Evolutionary conservation across 164 flowering plant genomes (phyloP).

Genomic region (Taxillus chinensis): DNA sequence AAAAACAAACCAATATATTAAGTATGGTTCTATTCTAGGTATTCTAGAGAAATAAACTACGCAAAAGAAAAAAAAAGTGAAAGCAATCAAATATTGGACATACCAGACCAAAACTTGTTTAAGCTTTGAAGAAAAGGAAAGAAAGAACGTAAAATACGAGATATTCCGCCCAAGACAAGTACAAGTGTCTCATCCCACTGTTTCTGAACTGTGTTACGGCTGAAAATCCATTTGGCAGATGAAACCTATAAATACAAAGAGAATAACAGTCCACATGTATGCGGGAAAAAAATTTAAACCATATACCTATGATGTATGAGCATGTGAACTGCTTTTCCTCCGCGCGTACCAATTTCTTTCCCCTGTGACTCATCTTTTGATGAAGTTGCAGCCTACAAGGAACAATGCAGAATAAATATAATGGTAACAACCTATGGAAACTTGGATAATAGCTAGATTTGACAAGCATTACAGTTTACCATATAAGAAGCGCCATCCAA

Average conservation of each 20-base stretch:
- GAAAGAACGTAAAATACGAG: conserved; percentile 85
- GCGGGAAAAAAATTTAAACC: not conserved
- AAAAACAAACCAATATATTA: not conserved
- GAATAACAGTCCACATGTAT: not conserved
- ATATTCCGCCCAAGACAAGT: conserved; percentile 80
- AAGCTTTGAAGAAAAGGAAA: conserved; percentile 65
- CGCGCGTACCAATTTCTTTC: conserved; percentile 92
- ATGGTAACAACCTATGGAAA: not conserved
- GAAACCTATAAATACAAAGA: conserved; percentile 3
- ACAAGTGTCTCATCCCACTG: conserved; percentile 99
- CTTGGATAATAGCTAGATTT: not conserved
- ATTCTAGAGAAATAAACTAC: too few species aligned
- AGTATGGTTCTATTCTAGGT: too few species aligned
- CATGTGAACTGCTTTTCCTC: conserved; percentile 99
- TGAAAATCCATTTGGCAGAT: conserved; percentile 23
- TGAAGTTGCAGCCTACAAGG: conserved; percentile 73
- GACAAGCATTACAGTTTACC: conserved; percentile 37
- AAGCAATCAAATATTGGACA: conserved; percentile 9
- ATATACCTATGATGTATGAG: conserved; percentile 95
- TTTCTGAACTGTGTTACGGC: conserved; percentile 97
- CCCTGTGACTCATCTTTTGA: conserved; percentile 99
- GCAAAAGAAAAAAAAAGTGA: not conserved
- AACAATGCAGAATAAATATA: not conserved
- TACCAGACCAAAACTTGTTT: conserved; percentile 76
- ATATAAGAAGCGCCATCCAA: conserved; percentile 70